Percentiles rank a stretch among this genome's conserved stretches.
Evolutionary conservation across 1,284 basidiomycete genomes (phyloP).

Genomic region (Leccinum pachyderme): DNA sequence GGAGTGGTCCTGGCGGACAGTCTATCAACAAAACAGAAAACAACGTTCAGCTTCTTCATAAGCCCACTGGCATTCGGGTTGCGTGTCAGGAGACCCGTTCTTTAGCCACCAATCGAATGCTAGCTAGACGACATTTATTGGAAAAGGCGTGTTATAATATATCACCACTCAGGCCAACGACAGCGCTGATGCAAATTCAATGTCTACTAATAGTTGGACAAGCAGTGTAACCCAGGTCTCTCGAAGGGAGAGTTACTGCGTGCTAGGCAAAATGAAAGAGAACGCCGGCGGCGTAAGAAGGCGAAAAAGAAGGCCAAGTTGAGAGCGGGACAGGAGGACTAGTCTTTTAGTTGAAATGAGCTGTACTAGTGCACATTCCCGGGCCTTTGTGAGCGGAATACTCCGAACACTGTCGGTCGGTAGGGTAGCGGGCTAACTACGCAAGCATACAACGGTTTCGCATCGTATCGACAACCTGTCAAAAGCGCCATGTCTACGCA

Average conservation of each 20-base stretch:
- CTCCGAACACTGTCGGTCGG: conserved; percentile 17
- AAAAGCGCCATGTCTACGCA: conserved; percentile 32
- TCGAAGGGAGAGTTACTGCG: conserved; percentile 65
- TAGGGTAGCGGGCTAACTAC: conserved; percentile 5
- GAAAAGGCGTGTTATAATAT: conserved; percentile 59
- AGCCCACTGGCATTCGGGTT: conserved; percentile 74
- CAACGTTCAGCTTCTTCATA: conserved; percentile 78
- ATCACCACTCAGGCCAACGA: conserved; percentile 10
- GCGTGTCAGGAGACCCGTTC: conserved; percentile 79
- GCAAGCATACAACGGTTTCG: background rate
- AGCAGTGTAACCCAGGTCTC: conserved; percentile 67
- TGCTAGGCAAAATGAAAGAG: conserved; percentile 70
- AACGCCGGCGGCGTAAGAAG: conserved; percentile 67
- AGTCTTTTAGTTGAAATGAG: background rate
- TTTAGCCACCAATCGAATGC: conserved; percentile 61
- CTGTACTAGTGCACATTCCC: conserved; percentile 8
- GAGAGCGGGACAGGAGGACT: conserved; percentile 9
- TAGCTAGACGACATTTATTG: conserved; percentile 64
- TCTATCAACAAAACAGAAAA: conserved; percentile 86
- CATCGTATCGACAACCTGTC: background rate
- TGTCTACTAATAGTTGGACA: conserved; percentile 54
- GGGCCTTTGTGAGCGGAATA: conserved; percentile 13
- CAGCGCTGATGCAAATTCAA: conserved; percentile 16
- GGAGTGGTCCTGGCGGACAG: conserved; percentile 82
- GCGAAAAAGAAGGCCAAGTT: conserved; percentile 57